Evolutionary conservation across 352 stramenopile genomes (phyloP).

Genomic region (Pythium volutum): DNA sequence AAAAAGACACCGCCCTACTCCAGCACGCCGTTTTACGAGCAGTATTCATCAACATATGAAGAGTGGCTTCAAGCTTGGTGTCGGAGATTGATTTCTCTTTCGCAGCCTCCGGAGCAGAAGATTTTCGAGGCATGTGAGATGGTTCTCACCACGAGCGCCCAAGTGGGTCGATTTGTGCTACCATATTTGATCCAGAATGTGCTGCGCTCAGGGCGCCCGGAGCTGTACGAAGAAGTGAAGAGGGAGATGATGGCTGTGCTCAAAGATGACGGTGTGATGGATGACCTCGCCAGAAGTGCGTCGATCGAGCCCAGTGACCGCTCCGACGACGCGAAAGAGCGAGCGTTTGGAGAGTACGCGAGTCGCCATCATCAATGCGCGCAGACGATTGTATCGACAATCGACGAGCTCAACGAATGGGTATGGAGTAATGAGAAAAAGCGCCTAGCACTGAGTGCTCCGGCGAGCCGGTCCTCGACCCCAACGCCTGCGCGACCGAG

Average conservation of each 20-base stretch:
- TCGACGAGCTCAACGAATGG: constrained; percentile 88
- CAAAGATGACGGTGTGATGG: constrained; percentile 62
- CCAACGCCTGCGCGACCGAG: constrained; percentile 8
- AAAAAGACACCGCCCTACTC: constrained; percentile 23
- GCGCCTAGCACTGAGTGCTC: constrained; percentile 49
- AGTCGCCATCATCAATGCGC: constrained; percentile 83
- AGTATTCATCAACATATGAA: constrained; percentile 70
- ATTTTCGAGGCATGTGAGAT: constrained; percentile 74
- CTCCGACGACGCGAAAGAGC: constrained; percentile 15
- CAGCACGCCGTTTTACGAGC: constrained; percentile 68
- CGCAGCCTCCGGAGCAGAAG: constrained; percentile 78
- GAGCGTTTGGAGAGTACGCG: constrained; percentile 50
- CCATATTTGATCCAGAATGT: constrained; percentile 88
- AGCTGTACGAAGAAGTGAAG: constrained; percentile 71
- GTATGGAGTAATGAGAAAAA: constrained; percentile 86
- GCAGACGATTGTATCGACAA: constrained; percentile 82
- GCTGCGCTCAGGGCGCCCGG: constrained; percentile 54
- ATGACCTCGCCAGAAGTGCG: constrained; percentile 16
- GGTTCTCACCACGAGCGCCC: constrained; percentile 57
- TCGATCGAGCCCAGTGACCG: not conserved
- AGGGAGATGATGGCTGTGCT: constrained; percentile 80
- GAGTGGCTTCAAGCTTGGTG: constrained; percentile 83
- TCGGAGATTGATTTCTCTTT: constrained; percentile 68
- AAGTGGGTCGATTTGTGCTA: constrained; percentile 77
- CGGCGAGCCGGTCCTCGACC: constrained; percentile 15